phyloP scores from a whole-genome alignment of 2,329 filamentous ascomycete genomes.

The Clarireedia paspali region DNA sequence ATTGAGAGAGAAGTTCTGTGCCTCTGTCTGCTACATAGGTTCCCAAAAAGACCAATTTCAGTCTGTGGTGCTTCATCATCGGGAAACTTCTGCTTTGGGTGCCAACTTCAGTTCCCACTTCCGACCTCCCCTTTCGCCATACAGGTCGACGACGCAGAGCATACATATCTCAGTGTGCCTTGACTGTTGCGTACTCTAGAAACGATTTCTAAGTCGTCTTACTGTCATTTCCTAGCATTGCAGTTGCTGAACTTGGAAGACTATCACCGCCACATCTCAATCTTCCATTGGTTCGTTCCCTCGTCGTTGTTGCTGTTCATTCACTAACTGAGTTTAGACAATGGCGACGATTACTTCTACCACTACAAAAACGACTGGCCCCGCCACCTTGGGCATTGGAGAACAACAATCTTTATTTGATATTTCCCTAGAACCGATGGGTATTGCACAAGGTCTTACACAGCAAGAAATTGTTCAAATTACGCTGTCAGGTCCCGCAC shows the following conservation, averaged over 20 bases:
- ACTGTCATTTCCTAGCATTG: background rate
- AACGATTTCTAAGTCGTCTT: background rate
- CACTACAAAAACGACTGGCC: conserved; percentile 10
- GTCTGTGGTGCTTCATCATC: too few species aligned
- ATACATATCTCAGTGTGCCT: too few species aligned
- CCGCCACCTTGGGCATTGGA: conserved; percentile 13
- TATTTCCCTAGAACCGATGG: conserved; percentile 13
- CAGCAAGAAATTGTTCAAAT: conserved; percentile 25
- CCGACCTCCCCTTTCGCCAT: too few species aligned
- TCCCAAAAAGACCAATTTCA: too few species aligned
- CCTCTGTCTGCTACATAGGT: too few species aligned
- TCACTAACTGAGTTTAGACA: background rate
- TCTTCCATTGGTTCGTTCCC: background rate
- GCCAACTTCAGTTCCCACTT: too few species aligned
- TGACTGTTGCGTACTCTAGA: too few species aligned
- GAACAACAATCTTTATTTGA: conserved; percentile 13
- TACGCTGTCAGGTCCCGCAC: conserved; percentile 23
- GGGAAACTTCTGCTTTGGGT: too few species aligned
- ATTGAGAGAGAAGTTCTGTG: too few species aligned
- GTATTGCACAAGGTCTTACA: conserved; percentile 18
- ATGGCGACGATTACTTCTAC: conserved; percentile 7
- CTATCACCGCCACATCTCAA: background rate
- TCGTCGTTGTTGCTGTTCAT: background rate
- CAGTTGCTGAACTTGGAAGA: background rate
- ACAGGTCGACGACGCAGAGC: too few species aligned